These are phyloP conservation scores for Leucogyrophana mollusca DNA, from an alignment of 768 basidiomycete species.

Conservation along the genomic window DNA sequence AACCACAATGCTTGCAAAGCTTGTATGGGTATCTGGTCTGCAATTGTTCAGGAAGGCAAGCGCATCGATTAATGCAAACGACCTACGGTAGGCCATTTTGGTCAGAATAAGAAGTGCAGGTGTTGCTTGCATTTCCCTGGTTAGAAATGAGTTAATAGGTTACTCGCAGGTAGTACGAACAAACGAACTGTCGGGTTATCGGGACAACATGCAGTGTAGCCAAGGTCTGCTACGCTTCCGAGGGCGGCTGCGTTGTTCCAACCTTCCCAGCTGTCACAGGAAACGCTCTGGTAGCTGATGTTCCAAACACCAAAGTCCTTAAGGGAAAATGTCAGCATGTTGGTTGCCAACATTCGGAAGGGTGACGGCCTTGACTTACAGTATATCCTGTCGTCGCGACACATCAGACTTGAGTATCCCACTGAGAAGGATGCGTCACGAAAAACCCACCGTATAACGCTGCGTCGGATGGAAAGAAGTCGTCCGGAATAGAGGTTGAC, in stretches of 20 bases:
- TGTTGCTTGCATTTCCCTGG: constrained; percentile 44
- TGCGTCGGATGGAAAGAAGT: constrained; percentile 75
- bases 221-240: constrained; percentile 63
- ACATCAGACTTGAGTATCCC: neutral
- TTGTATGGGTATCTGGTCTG: constrained; percentile 31
- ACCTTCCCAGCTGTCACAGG: constrained; percentile 70
- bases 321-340: too few relatives aligned
- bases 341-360: too few relatives aligned
- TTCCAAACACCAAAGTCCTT: constrained; percentile 91
- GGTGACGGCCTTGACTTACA: too few relatives aligned
- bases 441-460: constrained; percentile 55
- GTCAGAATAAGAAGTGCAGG: constrained; percentile 74
- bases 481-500: constrained; percentile 61
- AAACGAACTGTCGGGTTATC: constrained; percentile 56
- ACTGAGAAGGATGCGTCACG: neutral
- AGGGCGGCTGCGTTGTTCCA: constrained; percentile 55
- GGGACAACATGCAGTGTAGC: constrained; percentile 69
- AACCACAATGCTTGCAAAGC: constrained; percentile 11
- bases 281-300: constrained; percentile 63
- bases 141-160: neutral
- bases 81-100: constrained; percentile 63
- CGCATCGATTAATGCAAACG: neutral
- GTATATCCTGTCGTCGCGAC: constrained; percentile 33
- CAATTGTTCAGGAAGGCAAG: constrained; percentile 7
- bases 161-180: neutral